These are phyloP conservation scores for Ramaria rubella DNA, from an alignment of 768 basidiomycete species.

Conservation along the genomic window DNA sequence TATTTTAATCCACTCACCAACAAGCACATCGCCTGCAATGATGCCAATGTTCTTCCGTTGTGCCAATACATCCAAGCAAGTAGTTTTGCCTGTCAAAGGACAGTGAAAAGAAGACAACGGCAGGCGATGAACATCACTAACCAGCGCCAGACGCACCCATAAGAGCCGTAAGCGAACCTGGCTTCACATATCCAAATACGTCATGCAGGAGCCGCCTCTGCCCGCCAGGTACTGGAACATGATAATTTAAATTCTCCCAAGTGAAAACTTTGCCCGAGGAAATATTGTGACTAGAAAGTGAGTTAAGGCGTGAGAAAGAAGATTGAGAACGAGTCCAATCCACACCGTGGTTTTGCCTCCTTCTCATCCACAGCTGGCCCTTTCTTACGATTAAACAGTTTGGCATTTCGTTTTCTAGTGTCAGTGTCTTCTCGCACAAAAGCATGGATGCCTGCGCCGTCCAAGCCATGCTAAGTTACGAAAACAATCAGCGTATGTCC, in stretches of 20 bases:
- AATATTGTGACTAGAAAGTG: constrained; percentile 24
- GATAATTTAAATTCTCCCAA: constrained; percentile 34
- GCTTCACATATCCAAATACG: constrained; percentile 43
- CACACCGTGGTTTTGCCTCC: constrained; percentile 14
- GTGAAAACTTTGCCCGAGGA: constrained; percentile 36
- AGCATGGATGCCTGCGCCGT: constrained; percentile 44
- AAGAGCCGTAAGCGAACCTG: constrained; percentile 62
- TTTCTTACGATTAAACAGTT: constrained; percentile 48
- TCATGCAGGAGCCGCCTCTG: constrained; percentile 34
- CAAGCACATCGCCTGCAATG: constrained; percentile 39
- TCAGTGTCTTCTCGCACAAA: constrained; percentile 55
- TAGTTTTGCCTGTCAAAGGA: constrained; percentile 21
- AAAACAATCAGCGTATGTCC: constrained; percentile 9
- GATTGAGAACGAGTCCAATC: not conserved
- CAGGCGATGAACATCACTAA: constrained; percentile 26
- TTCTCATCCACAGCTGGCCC: not conserved
- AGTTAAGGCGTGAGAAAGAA: not conserved
- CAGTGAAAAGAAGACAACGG: constrained; percentile 19
- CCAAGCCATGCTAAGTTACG: constrained; percentile 41
- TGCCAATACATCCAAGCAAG: constrained; percentile 35
- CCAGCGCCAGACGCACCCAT: constrained; percentile 85
- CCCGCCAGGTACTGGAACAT: constrained; percentile 31
- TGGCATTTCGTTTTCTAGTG: constrained; percentile 46
- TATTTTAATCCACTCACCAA: constrained; percentile 32
- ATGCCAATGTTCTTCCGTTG: constrained; percentile 43